Evolutionary conservation across 768 basidiomycete genomes (phyloP).

Genomic region (Hygrocybe coccinea): DNA sequence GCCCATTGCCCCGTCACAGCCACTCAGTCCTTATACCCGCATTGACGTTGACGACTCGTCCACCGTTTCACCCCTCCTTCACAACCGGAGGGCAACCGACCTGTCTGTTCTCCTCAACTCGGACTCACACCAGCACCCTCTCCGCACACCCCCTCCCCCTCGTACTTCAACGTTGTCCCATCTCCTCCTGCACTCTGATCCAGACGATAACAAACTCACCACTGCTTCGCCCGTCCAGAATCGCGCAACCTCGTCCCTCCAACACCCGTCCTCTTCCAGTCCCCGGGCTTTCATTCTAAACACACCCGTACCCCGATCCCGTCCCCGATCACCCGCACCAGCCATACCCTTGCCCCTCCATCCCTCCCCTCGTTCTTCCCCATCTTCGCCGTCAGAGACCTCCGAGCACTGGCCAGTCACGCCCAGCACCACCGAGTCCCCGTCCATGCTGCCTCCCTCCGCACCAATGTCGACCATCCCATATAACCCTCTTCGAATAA

Average conservation of each 20-base stretch:
- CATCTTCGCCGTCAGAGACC: no score
- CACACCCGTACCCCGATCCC: neutral
- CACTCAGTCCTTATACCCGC: constrained; percentile 28
- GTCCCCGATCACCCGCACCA: neutral
- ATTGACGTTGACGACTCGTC: constrained; percentile 16
- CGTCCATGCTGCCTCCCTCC: constrained; percentile 30
- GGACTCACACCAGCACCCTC: constrained; percentile 15
- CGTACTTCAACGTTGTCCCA: constrained; percentile 43
- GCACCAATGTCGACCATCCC: constrained; percentile 40
- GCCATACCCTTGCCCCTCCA: constrained; percentile 40
- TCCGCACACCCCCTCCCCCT: constrained; percentile 26
- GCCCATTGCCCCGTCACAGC: constrained; percentile 48
- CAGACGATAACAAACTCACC: constrained; percentile 30
- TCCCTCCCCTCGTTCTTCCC: constrained; percentile 28
- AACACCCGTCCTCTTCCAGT: constrained; percentile 16
- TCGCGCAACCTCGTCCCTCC: constrained; percentile 11
- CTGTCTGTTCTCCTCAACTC: constrained; percentile 68
- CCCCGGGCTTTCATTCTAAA: neutral
- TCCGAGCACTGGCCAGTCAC: constrained; percentile 13
- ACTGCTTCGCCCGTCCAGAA: constrained; percentile 27
- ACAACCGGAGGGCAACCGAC: constrained; percentile 59
- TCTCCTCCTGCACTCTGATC: constrained; percentile 24
- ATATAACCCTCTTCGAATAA: constrained; percentile 63
- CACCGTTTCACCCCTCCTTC: constrained; percentile 25
- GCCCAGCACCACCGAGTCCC: constrained; percentile 25